A percentile compares a stretch with the other conserved stretches of the same genome.
These are phyloP conservation scores for Gaultheria prostrata DNA, from an alignment of 148 eudicot species.

Conservation along the genomic window DNA sequence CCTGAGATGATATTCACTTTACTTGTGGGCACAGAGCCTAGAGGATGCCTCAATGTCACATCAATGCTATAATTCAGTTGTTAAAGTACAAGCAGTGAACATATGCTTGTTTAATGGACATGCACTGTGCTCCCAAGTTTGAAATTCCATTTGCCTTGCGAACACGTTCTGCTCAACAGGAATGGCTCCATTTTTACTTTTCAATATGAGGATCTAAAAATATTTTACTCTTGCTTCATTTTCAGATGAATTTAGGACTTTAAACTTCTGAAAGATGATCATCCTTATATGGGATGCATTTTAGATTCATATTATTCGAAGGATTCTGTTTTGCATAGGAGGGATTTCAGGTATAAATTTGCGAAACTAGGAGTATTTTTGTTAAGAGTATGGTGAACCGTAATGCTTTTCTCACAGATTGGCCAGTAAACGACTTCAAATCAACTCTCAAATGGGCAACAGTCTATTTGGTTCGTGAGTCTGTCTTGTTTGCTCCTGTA, in stretches of 20 bases:
- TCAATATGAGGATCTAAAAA: background rate
- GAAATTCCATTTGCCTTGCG: background rate
- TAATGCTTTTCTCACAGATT: background rate
- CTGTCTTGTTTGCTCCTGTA: background rate
- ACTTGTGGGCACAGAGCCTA: background rate
- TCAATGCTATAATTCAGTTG: background rate
- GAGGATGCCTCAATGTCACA: background rate
- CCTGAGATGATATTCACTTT: background rate
- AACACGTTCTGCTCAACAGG: background rate
- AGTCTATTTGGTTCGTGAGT: background rate
- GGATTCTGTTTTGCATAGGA: background rate
- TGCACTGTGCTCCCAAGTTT: background rate
- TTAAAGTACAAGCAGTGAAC: background rate
- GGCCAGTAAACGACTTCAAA: background rate
- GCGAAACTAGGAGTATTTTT: background rate
- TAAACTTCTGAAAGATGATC: constrained; percentile 2
- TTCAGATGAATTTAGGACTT: background rate
- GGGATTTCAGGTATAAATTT: background rate
- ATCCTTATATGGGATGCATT: background rate
- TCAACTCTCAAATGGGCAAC: background rate
- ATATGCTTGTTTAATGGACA: background rate
- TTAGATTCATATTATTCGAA: background rate
- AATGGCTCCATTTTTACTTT: constrained; percentile 1
- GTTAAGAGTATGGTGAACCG: background rate
- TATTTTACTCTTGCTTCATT: background rate